Conservation (phyloP, 2,329 filamentous ascomycete species). For the Capronia epimyces region DNA sequence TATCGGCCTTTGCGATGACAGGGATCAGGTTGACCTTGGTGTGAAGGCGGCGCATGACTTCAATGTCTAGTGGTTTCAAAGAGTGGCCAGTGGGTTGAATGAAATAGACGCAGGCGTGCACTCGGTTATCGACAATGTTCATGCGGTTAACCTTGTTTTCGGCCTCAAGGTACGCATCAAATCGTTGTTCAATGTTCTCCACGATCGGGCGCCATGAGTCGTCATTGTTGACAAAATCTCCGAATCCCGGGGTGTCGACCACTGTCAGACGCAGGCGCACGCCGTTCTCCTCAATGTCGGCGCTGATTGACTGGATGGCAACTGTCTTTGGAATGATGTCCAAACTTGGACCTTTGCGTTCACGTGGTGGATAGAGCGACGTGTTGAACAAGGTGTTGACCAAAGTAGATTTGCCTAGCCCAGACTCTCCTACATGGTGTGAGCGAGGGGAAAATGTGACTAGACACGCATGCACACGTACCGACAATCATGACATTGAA, state of each 20-base stretch:
- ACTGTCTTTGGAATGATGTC: slow-evolving; percentile 99
- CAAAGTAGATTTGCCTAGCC: slow-evolving; percentile 95
- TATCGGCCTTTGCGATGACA: slow-evolving; percentile 98
- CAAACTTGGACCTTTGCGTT: slow-evolving; percentile 93
- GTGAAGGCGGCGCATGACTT: slow-evolving; percentile 98
- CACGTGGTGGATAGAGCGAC: slow-evolving; percentile 95
- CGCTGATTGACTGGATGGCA: slow-evolving; percentile 88
- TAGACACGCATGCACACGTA: slow-evolving; percentile 49
- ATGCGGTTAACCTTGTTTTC: slow-evolving; percentile 99
- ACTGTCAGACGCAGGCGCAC: slow-evolving; percentile 94
- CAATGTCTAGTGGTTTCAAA: slow-evolving; percentile 95
- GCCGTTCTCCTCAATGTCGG: slow-evolving; percentile 96
- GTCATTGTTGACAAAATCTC: slow-evolving; percentile 99
- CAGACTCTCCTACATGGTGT: slow-evolving; percentile 75
- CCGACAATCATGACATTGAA: slow-evolving; percentile 99
- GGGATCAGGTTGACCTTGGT: slow-evolving; percentile 99
- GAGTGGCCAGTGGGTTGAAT: slow-evolving; percentile 98
- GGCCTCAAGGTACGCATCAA: slow-evolving; percentile 94
- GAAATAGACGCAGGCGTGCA: slow-evolving; percentile 98
- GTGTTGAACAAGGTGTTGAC: slow-evolving; percentile 99
- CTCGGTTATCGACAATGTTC: slow-evolving; percentile 99
- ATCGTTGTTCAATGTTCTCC: slow-evolving; percentile 99
- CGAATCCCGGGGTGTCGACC: slow-evolving; percentile 95
- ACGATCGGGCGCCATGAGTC: slow-evolving; percentile 99
- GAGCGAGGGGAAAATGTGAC: not conserved